Conservation (phyloP, 2,329 filamentous ascomycete genomes). For the Sporothrix phasma region DNA sequence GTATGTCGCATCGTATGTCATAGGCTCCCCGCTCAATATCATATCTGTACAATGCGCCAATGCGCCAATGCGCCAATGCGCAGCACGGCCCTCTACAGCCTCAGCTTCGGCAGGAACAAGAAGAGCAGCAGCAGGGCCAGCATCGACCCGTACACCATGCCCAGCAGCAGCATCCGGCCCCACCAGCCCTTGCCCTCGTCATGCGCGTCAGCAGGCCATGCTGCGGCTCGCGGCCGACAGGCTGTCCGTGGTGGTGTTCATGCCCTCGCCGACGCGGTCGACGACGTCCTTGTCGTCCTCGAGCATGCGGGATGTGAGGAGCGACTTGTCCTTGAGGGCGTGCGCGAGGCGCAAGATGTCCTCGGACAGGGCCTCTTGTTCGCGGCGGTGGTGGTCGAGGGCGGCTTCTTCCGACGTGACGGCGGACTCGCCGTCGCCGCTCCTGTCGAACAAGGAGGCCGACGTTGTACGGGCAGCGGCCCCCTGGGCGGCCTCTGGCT, state of each 20-base stretch:
- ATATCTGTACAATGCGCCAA: not conserved
- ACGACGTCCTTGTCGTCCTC: conserved; percentile 64
- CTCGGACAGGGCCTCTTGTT: conserved; percentile 73
- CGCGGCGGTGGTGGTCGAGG: conserved; percentile 64
- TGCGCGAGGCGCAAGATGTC: conserved; percentile 74
- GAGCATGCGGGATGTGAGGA: conserved; percentile 60
- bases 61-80: not conserved
- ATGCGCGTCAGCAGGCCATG: conserved; percentile 70
- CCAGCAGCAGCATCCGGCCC: conserved; percentile 75
- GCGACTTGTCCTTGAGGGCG: conserved; percentile 64
- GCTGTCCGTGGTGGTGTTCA: conserved; percentile 65
- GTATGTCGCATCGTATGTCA: too few relatives aligned
- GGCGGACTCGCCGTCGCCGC: conserved; percentile 18
- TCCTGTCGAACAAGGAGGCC: conserved; percentile 15
- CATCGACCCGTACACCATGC: conserved; percentile 74
- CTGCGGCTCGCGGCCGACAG: conserved; percentile 66
- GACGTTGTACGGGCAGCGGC: conserved; percentile 17
- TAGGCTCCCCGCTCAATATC: not conserved
- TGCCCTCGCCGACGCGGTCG: conserved; percentile 57
- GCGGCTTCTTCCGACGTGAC: conserved; percentile 55
- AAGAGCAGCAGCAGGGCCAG: conserved; percentile 68
- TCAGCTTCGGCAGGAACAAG: conserved; percentile 76
- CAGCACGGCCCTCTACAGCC: conserved; percentile 29
- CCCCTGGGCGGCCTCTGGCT: not conserved
- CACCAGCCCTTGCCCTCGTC: conserved; percentile 86